phyloP scores from a whole-genome alignment of 305 asterid species.

The Euphrasia arctica region DNA sequence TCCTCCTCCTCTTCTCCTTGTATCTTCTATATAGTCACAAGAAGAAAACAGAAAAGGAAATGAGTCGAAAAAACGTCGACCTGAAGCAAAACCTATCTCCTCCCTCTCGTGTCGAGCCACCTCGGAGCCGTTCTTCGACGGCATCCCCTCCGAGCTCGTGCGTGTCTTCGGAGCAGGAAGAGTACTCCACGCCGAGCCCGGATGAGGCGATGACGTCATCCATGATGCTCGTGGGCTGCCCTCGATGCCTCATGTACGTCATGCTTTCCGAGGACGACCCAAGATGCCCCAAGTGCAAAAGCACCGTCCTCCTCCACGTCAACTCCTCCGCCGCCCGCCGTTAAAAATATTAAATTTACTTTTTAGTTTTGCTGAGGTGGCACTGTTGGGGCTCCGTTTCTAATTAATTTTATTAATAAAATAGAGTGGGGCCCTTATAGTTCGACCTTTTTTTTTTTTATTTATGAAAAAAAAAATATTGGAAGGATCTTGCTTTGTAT shows the following conservation, averaged over 20 bases:
- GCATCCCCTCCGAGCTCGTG: slow-evolving; percentile 51
- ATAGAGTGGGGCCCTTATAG: slow-evolving; percentile 37
- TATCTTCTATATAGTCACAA: background rate
- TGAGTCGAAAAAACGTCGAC: slow-evolving; percentile 54
- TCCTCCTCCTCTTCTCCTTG: background rate
- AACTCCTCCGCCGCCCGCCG: slow-evolving; percentile 9
- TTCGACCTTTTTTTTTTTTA: slow-evolving; percentile 27
- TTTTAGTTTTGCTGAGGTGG: slow-evolving; percentile 24
- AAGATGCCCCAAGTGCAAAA: slow-evolving; percentile 65
- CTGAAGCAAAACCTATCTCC: slow-evolving; percentile 57
- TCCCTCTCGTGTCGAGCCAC: slow-evolving; percentile 37
- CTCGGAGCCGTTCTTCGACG: slow-evolving; percentile 56
- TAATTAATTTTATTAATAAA: background rate
- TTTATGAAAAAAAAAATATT: background rate
- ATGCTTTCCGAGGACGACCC: slow-evolving; percentile 63
- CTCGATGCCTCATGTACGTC: slow-evolving; percentile 66
- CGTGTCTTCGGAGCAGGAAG: slow-evolving; percentile 49
- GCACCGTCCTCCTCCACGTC: slow-evolving; percentile 57
- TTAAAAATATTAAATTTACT: too few species aligned
- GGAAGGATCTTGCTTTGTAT: background rate
- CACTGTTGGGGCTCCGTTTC: slow-evolving; percentile 49
- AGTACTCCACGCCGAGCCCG: slow-evolving; percentile 43
- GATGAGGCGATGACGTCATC: slow-evolving; percentile 39
- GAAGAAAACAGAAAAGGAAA: background rate
- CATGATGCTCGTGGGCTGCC: slow-evolving; percentile 69